Percentiles rank a stretch among this genome's conserved stretches.
phyloP scores from a whole-genome alignment of 1,139 yeast species.

The Nadsonia starkeyi-henricii region DNA sequence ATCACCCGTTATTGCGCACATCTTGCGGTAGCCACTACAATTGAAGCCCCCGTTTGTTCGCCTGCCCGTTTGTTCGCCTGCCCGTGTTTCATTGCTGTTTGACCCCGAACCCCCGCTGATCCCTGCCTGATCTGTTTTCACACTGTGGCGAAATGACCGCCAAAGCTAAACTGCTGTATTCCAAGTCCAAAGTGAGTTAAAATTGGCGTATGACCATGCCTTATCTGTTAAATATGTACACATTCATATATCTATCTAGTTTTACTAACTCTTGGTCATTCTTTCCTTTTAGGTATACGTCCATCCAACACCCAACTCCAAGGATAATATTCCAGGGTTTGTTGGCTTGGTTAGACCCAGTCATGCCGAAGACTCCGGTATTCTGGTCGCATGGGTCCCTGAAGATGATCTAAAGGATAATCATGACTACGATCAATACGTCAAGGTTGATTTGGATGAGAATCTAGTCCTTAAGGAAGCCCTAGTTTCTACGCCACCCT shows the following conservation, averaged over 20 bases:
- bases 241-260: too few relatives aligned
- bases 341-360: conserved; percentile 44
- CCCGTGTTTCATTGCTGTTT: too few relatives aligned
- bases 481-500: conserved; percentile 37
- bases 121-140: too few relatives aligned
- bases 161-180: not conserved
- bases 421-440: conserved; percentile 37
- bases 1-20: too few relatives aligned
- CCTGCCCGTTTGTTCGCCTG: too few relatives aligned
- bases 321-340: conserved; percentile 70
- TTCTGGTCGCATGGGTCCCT: conserved; percentile 63
- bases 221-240: too few relatives aligned
- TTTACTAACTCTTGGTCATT: too few relatives aligned
- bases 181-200: not conserved
- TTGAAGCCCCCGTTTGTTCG: too few relatives aligned
- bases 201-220: too few relatives aligned
- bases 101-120: too few relatives aligned
- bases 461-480: conserved; percentile 17
- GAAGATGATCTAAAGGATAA: conserved; percentile 36
- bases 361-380: conserved; percentile 41
- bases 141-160: not conserved
- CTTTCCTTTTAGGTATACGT: conserved; percentile 40
- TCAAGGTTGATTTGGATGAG: conserved; percentile 38
- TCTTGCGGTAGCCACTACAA: too few relatives aligned
- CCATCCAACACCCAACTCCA: conserved; percentile 63